Conservation (phyloP, 2,329 filamentous ascomycete genomes). For the Fusarium succisae region DNA sequence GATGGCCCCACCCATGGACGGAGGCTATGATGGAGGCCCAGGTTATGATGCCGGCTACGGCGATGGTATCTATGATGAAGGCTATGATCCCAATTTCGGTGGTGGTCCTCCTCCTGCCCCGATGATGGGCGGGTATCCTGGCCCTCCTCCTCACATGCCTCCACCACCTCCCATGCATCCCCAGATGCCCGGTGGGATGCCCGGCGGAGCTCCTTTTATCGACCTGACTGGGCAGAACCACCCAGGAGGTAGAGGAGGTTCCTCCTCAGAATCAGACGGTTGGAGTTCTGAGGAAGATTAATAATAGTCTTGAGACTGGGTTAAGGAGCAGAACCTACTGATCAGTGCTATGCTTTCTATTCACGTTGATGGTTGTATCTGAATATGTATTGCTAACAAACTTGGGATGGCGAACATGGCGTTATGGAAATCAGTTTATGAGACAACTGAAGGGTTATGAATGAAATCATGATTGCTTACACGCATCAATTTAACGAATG, state of each 20-base stretch:
- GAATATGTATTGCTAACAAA: slow-evolving; percentile 24
- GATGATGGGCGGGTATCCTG: neutral
- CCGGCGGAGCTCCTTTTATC: slow-evolving; percentile 36
- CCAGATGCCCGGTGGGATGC: slow-evolving; percentile 19
- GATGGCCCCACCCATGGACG: slow-evolving; percentile 34
- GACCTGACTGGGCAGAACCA: slow-evolving; percentile 38
- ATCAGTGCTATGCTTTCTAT: neutral
- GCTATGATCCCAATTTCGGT: slow-evolving; percentile 17
- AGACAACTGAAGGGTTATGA: slow-evolving; percentile 1
- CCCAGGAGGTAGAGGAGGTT: slow-evolving; percentile 3
- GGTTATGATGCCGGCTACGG: slow-evolving; percentile 13
- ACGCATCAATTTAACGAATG: neutral
- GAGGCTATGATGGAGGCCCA: slow-evolving; percentile 17
- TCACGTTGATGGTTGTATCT: slow-evolving; percentile 1
- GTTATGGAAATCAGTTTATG: slow-evolving; percentile 14
- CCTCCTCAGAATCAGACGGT: slow-evolving; percentile 3
- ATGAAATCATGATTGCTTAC: slow-evolving; percentile 4
- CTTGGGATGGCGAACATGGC: slow-evolving; percentile 24
- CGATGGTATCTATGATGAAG: slow-evolving; percentile 25
- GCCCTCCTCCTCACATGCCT: slow-evolving; percentile 24
- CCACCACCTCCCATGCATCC: slow-evolving; percentile 30
- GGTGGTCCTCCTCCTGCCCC: slow-evolving; percentile 25
- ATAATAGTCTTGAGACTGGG: neutral
- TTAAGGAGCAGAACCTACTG: slow-evolving; percentile 2
- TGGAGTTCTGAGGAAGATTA: slow-evolving; percentile 9